phyloP scores from a whole-genome alignment of 768 basidiomycete genomes.

The Russula compacta region DNA sequence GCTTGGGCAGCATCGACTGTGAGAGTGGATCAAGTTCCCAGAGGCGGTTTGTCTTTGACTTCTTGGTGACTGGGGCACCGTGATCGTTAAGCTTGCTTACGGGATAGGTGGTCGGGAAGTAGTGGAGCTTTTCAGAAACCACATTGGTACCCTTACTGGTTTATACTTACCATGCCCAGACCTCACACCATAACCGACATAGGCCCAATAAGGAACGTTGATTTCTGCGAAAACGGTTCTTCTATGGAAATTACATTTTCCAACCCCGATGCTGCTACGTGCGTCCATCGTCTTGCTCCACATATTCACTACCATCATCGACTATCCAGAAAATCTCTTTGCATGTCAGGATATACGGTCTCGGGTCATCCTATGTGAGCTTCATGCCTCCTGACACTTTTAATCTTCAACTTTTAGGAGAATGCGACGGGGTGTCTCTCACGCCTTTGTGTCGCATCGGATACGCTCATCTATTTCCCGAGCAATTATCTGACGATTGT shows the following conservation, averaged over 20 bases:
- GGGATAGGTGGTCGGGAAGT: slow-evolving; percentile 39
- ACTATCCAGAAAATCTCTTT: slow-evolving; percentile 49
- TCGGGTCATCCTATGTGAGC: slow-evolving; percentile 49
- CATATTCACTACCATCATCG: neutral
- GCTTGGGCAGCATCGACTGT: slow-evolving; percentile 13
- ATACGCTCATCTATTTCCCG: neutral
- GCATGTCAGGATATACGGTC: slow-evolving; percentile 55
- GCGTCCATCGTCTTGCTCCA: slow-evolving; percentile 20
- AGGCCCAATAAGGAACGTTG: slow-evolving; percentile 13
- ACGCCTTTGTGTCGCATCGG: neutral
- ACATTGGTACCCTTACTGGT: slow-evolving; percentile 39
- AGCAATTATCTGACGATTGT: neutral
- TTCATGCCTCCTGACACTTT: neutral
- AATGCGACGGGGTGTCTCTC: neutral
- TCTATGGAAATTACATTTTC: slow-evolving; percentile 46
- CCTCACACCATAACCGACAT: neutral
- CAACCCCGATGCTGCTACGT: slow-evolving; percentile 47
- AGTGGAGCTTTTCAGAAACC: slow-evolving; percentile 44
- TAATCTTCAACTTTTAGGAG: neutral
- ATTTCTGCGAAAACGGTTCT: slow-evolving; percentile 24
- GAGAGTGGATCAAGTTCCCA: slow-evolving; percentile 15
- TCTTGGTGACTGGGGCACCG: neutral
- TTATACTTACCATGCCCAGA: neutral
- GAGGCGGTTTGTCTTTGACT: slow-evolving; percentile 10
- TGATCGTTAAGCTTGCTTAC: neutral